Evolutionary conservation across 768 basidiomycete genomes (phyloP), one percentile per base, ranked within the genome.

Genomic region (Boletus edulis): DNA sequence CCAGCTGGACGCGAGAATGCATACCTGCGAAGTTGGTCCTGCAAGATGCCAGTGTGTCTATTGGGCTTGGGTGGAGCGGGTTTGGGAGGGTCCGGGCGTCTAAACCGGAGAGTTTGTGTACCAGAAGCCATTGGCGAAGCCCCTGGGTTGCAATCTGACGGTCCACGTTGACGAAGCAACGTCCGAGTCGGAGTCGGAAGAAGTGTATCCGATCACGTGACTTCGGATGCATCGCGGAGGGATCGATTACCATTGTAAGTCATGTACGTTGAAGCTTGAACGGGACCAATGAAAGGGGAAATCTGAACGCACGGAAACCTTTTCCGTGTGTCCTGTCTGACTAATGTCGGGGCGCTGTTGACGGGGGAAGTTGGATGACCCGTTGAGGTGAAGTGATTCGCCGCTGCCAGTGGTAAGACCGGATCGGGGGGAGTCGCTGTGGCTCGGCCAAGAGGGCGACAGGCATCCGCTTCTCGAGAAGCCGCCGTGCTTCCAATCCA

Each of bases 1-100:
- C 47, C 43, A 47, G 54, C 32, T 15, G 4, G 50, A 38, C 29
- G 47, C 12, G 22, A 54, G 46, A 38, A 51, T n/a, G 40, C 71
- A 54, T 48, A 85, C 88, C 87, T 83, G 57, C 89, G 82, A 54
- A 91, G 78, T 64, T 88, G 86, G 62, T 93, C 90, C 69, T 93
- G 89, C 24, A 93, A 76, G 47, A 92, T 80, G 35, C 89, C 87
- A 2, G 78, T 73, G 66, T 91, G 85, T 46, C 85, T 65, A n/a
- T 65, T 41, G 45, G 72, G 62, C 20, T 64, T 66, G 22, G 74
- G 67, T 40, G 67, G 58, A 45, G 22, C 49, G 35, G 56, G 62
- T 32, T 67, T 64, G 51, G 55, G 11, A 22, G 53, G 40, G 9
- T 70, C 72, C 22, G 80, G 80, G 42, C 78, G 76, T 50, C 82